Evolutionary conservation across 306 rosid species (phyloP).

Genomic region (Cucurbita maxima): DNA sequence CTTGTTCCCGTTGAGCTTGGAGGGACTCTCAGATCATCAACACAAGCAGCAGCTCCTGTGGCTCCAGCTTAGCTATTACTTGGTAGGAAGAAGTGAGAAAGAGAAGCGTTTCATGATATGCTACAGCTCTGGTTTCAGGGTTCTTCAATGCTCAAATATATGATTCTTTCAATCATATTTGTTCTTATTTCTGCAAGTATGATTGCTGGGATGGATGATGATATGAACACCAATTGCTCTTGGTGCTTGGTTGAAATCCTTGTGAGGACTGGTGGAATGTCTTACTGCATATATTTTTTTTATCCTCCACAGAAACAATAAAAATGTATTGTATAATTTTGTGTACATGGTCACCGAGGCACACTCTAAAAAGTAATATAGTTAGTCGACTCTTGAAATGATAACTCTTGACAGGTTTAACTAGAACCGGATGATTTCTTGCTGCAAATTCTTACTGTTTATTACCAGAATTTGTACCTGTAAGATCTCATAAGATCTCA

Average conservation of each 20-base stretch:
- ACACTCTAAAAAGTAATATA: not conserved
- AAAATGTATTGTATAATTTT: not conserved
- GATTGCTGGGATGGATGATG: not conserved
- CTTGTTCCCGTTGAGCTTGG: conserved; percentile 77
- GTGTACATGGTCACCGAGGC: not conserved
- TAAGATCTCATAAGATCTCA: too few relatives aligned
- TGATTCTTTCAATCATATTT: conserved; percentile 3
- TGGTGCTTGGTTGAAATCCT: not conserved
- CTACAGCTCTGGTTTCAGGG: not conserved
- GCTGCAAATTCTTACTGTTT: not conserved
- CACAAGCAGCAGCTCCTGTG: not conserved
- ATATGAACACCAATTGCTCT: not conserved
- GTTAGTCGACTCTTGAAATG: not conserved
- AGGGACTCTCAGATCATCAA: conserved; percentile 49
- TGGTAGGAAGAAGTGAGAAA: not conserved
- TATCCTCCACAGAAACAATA: not conserved
- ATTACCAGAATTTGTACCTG: too few relatives aligned
- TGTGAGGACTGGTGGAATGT: not conserved
- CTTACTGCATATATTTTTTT: not conserved
- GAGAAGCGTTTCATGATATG: not conserved
- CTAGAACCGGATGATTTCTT: not conserved
- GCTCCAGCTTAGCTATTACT: not conserved
- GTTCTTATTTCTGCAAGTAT: conserved; percentile 2
- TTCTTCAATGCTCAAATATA: not conserved
- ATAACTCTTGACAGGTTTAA: not conserved